Evolutionary conservation across 768 basidiomycete genomes (phyloP).

Genomic region (Amanita pallidorosea): DNA sequence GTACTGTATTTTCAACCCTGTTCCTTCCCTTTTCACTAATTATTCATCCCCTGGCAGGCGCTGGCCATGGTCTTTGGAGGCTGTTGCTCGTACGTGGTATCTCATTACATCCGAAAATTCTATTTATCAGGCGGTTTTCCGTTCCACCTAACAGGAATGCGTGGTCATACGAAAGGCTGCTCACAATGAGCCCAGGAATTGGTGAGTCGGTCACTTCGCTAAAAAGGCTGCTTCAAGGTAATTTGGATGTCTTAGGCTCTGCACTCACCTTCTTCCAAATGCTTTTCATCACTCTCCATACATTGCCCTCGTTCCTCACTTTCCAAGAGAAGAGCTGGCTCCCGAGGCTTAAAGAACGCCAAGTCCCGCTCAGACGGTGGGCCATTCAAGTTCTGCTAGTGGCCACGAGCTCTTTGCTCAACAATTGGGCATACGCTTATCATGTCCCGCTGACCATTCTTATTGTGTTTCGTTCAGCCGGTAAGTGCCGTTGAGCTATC

Average conservation of each 20-base stretch:
- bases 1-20: background rate
- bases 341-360: conserved; percentile 51
- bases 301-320: conserved; percentile 50
- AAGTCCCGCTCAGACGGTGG: conserved; percentile 64
- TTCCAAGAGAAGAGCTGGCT: conserved; percentile 22
- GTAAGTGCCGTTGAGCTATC: conserved; percentile 22
- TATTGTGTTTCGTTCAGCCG: conserved; percentile 80
- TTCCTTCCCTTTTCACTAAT: background rate
- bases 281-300: conserved; percentile 62
- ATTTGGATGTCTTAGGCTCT: conserved; percentile 35
- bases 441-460: conserved; percentile 68
- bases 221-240: background rate
- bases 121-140: background rate
- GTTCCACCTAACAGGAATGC: conserved; percentile 43
- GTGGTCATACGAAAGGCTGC: conserved; percentile 64
- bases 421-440: conserved; percentile 75
- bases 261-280: conserved; percentile 82
- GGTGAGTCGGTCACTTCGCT: conserved; percentile 26
- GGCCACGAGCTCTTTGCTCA: conserved; percentile 57
- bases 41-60: background rate
- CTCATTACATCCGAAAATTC: background rate
- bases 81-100: conserved; percentile 62
- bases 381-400: conserved; percentile 59
- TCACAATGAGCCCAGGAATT: conserved; percentile 56
- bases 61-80: conserved; percentile 67